A percentile compares a stretch with the other conserved stretches of the same genome.
Conservation (phyloP, 1,139 yeast genomes). For the Candida sp. region DNA sequence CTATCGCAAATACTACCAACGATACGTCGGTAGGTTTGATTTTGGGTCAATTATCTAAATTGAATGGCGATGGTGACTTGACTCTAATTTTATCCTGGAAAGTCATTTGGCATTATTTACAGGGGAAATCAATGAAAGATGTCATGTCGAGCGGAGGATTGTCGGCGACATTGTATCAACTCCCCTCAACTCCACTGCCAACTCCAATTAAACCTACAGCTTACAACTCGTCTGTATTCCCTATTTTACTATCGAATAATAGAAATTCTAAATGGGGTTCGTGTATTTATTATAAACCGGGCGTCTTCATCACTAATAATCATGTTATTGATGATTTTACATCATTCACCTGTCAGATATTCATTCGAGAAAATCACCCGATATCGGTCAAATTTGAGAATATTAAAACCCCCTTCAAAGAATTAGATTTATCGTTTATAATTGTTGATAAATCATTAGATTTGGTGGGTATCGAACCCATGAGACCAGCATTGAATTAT, state of each 20-base stretch:
- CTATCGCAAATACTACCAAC: conserved; percentile 26
- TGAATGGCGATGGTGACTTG: conserved; percentile 62
- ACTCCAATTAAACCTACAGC: background rate
- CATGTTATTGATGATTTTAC: conserved; percentile 22
- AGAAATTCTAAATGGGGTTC: conserved; percentile 21
- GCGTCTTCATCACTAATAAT: conserved; percentile 22
- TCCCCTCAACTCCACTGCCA: conserved; percentile 5
- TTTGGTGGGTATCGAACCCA: conserved; percentile 5
- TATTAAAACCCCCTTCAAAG: conserved; percentile 19
- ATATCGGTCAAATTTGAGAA: conserved; percentile 6
- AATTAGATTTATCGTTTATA: conserved; percentile 33
- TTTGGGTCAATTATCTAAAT: conserved; percentile 46
- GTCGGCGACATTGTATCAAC: background rate
- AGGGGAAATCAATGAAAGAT: conserved; percentile 1
- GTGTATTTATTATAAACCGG: conserved; percentile 16
- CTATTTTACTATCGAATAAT: conserved; percentile 1
- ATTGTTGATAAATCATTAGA: background rate
- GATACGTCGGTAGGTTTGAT: conserved; percentile 46
- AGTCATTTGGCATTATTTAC: conserved; percentile 7
- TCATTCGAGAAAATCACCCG: conserved; percentile 5
- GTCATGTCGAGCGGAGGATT: conserved; percentile 2
- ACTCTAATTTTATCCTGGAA: conserved; percentile 51
- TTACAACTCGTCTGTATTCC: background rate
- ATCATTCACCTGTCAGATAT: background rate
- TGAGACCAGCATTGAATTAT: conserved; percentile 8